Base-by-base conservation (phyloP, 345 rosid genomes). In the Odontarrhena argentea region DNA sequence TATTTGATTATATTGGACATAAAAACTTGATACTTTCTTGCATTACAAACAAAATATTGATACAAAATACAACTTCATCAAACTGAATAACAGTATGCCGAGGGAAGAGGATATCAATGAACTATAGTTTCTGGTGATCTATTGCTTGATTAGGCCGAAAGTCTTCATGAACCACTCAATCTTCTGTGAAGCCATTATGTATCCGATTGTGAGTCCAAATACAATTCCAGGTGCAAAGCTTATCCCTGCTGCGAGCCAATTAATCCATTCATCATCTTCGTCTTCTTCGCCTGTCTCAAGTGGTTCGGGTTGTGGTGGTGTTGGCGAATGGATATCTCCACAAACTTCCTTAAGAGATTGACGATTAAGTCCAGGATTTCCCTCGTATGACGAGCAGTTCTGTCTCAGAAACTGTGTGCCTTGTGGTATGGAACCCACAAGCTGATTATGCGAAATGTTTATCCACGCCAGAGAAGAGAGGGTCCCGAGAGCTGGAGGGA, bases 401-500 rank as follows among this genome's bases (percentile, higher is more conserved):
- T 55, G 60, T 10, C 30, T 4, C 6, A 15, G 44, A 55, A 55
- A 55, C 0, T 55, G 45, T 37, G 60, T 36, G 30, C 60, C 11
- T 40, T 43, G 48, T 3, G 63, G 50, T 41, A 59, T 26, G 5
- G 49, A 40, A 42, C 63, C 63, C 1, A 3, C 63, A 26, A 59
- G 50, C 24, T 59, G 47, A 14, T 59, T 59, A 59, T 59, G 37
- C 15, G 63, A 59, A 11, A 59, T 15, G 2, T 59, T 59, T 24
- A 59, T 59, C 35, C 3, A 3, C 0, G 0, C 45, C 1, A 55
- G 60, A 55, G 60, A 36, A 37, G 13, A 38, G 9, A 55, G 32
- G 0, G 9, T 1, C 3, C 30, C 60, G 7, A 55, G 60, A 3
- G 18, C 34, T 0, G 15, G 10, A 38, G 61, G 46, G 24, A 56